phyloP scores from a whole-genome alignment of 129 eudicot species.

The Helichrysum umbraculigerum region DNA sequence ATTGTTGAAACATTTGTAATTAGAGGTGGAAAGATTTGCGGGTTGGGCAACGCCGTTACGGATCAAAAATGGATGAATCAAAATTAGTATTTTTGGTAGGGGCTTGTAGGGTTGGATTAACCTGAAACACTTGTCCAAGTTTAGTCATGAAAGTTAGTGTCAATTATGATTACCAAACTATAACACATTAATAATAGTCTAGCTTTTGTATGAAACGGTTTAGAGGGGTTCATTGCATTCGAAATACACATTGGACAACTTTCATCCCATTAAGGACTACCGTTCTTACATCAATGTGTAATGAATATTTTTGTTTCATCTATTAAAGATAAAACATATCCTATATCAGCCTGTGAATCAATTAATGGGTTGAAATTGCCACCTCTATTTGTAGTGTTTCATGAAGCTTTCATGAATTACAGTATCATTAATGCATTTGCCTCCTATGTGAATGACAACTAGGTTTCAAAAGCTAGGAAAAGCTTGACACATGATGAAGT shows the following conservation, averaged over 20 bases:
- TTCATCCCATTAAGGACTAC: neutral
- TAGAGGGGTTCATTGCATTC: no score
- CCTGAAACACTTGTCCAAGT: neutral
- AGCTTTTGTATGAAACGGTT: neutral
- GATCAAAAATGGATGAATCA: neutral
- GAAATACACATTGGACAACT: neutral
- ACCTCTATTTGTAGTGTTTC: no score
- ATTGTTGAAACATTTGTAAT: neutral
- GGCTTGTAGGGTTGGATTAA: neutral
- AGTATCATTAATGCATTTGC: neutral
- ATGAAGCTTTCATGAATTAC: neutral
- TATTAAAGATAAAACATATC: no score
- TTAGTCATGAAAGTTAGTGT: no score
- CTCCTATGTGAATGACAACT: constrained; percentile 11
- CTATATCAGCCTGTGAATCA: neutral
- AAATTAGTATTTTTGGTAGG: neutral
- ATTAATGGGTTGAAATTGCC: no score
- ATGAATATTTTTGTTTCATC: neutral
- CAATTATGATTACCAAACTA: neutral
- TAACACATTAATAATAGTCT: neutral
- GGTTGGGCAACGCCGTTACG: neutral
- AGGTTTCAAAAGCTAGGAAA: constrained; percentile 76
- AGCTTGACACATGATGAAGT: constrained; percentile 96
- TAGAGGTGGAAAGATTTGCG: neutral
- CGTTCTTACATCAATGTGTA: neutral